Conservation (phyloP, 2,329 filamentous ascomycete genomes). For the Colletotrichum cereale region DNA sequence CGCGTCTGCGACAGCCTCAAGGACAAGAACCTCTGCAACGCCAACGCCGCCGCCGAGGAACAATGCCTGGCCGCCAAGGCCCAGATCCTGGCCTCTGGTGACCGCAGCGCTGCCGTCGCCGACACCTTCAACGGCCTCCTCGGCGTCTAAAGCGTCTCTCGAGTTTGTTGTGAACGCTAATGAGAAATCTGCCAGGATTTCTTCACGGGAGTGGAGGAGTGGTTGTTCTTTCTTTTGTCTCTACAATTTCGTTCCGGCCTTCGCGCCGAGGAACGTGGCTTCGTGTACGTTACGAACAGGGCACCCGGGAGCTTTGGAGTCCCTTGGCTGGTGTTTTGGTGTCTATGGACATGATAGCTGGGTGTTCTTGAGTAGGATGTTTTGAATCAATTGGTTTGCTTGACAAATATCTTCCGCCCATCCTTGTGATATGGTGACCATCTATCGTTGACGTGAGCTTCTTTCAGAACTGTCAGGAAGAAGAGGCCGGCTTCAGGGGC, state of each 20-base stretch:
- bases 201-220: not conserved
- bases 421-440: not conserved
- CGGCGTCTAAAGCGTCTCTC: conserved; percentile 49
- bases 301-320: conserved; percentile 15
- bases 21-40: conserved; percentile 70
- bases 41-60: conserved; percentile 65
- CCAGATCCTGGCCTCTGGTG: conserved; percentile 62
- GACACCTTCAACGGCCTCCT: conserved; percentile 60
- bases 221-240: conserved; percentile 9
- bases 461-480: not conserved
- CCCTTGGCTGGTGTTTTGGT: conserved; percentile 20
- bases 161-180: not conserved
- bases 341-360: conserved; percentile 22
- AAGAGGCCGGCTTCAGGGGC: not conserved
- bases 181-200: not conserved
- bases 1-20: conserved; percentile 73
- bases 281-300: conserved; percentile 7
- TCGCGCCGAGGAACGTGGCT: conserved; percentile 18
- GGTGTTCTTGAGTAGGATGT: conserved; percentile 34
- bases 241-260: conserved; percentile 19
- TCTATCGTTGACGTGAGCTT: not conserved
- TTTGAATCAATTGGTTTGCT: conserved; percentile 37
- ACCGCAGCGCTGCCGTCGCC: conserved; percentile 61
- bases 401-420: not conserved
- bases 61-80: conserved; percentile 62